Conservation (phyloP, 805 yeast genomes). For the Blastobotrys chiropterorum region DNA sequence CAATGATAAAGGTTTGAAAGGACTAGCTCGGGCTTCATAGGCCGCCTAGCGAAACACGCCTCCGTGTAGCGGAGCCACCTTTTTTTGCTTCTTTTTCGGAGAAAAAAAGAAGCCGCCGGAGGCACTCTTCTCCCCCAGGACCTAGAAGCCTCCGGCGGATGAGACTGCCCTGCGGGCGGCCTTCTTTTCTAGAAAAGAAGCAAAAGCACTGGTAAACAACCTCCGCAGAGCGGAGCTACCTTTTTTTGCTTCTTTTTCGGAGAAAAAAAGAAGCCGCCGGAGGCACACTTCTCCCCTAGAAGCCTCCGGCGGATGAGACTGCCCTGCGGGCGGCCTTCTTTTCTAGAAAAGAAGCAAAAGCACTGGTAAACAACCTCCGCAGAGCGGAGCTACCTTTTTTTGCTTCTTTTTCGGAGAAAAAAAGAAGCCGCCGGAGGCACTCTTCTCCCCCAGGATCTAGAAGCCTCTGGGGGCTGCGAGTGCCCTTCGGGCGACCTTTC, state of each 20-base stretch:
- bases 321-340: background rate
- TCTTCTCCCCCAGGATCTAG: too few relatives aligned
- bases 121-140: too few relatives aligned
- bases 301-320: too few relatives aligned
- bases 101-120: background rate
- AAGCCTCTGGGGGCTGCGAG: too few relatives aligned
- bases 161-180: background rate
- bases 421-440: background rate
- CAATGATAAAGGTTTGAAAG: too few relatives aligned
- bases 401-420: background rate
- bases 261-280: background rate
- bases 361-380: background rate
- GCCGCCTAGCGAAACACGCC: too few relatives aligned
- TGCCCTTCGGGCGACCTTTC: too few relatives aligned
- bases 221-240: background rate
- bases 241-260: background rate
- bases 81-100: background rate
- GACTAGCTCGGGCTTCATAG: too few relatives aligned
- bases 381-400: background rate
- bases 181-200: background rate
- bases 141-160: too few relatives aligned
- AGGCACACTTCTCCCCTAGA: too few relatives aligned
- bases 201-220: background rate
- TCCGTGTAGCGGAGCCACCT: too few relatives aligned
- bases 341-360: background rate